phyloP scores from a whole-genome alignment of 345 rosid species.

The Arabis hirsuta region DNA sequence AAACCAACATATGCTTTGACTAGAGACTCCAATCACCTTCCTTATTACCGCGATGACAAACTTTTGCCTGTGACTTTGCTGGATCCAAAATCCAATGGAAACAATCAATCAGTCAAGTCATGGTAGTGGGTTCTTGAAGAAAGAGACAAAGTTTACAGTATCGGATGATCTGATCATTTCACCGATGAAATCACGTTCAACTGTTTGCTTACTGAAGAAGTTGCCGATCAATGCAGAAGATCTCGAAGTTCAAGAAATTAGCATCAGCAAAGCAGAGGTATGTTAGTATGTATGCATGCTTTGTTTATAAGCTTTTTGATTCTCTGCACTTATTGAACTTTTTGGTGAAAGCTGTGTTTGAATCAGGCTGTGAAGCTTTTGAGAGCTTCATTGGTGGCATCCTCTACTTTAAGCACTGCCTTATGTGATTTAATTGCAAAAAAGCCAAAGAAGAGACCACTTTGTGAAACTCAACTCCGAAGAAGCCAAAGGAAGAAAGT shows the following conservation, averaged over 20 bases:
- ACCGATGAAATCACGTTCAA: neutral
- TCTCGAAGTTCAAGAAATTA: neutral
- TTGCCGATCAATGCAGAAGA: neutral
- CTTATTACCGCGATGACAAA: neutral
- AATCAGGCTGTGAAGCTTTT: slow-evolving; percentile 11
- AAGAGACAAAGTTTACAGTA: neutral
- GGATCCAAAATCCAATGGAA: neutral
- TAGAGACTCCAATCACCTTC: neutral
- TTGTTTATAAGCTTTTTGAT: neutral
- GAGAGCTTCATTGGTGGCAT: slow-evolving; percentile 3
- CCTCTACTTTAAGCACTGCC: slow-evolving; percentile 4
- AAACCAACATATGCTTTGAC: neutral
- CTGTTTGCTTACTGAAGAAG: neutral
- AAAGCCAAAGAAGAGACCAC: neutral
- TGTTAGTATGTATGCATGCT: neutral
- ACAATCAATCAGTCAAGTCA: neutral
- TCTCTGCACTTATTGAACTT: neutral
- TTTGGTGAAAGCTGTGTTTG: too few species aligned
- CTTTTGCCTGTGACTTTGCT: neutral
- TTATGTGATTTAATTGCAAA: neutral
- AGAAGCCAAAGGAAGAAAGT: slow-evolving; percentile 1
- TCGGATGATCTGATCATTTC: slow-evolving; percentile 11
- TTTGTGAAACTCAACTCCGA: neutral
- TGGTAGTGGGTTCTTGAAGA: slow-evolving; percentile 6
- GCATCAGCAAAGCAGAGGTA: neutral